Base-by-base conservation (phyloP, 345 rosid genomes). In the Geranium rotundifolium region DNA sequence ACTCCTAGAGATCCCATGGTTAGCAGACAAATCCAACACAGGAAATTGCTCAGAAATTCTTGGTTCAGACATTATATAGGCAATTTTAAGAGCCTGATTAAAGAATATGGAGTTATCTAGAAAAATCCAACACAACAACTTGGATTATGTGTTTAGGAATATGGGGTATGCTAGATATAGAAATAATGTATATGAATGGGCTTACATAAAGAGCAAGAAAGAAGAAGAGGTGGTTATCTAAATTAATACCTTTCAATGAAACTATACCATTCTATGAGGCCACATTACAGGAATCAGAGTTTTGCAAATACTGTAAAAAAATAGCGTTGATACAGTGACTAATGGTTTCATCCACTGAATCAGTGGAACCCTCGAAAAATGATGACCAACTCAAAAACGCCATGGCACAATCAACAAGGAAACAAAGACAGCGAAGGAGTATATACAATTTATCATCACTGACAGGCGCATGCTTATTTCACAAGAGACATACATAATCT, bases 1-100 rank as follows among this genome's bases (percentile, higher is more conserved):
- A 59, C 78, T 73, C 58, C 23, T 69, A 31, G 92, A 75, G 71
- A 85, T 72, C 39, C 91, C 91, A 55, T 85, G 90, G 72, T 85
- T 85, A 29, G 84, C 79, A 19, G 82, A 83, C 17, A 90, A 71
- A 74, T 90, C 95, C 63, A 87, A 67, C 56, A 81, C 82, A 19
- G 95, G 95, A 73, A 90, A 87, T 61, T 78, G 68, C 27, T 79
- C 29, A 69, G 79, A 71, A 58, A 60, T 62, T 17, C 70, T 67
- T 56, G 71, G 54, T 68, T 75, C 65, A 49, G 84, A 72, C 89
- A 86, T 72, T 19, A 60, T 67, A 56, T 17, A 56, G 30, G 39
- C 56, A 29, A 71, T 60, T 20, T 50, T 31, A 56, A 63, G 9
- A 17, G 61, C 19, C 65, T 67, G 31, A 60, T 67, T 56, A 29